A percentile compares a stretch with the other conserved stretches of the same genome.
phyloP scores from a whole-genome alignment of 2,329 filamentous ascomycete genomes.

The Sporothrix brunneoviolacea region DNA sequence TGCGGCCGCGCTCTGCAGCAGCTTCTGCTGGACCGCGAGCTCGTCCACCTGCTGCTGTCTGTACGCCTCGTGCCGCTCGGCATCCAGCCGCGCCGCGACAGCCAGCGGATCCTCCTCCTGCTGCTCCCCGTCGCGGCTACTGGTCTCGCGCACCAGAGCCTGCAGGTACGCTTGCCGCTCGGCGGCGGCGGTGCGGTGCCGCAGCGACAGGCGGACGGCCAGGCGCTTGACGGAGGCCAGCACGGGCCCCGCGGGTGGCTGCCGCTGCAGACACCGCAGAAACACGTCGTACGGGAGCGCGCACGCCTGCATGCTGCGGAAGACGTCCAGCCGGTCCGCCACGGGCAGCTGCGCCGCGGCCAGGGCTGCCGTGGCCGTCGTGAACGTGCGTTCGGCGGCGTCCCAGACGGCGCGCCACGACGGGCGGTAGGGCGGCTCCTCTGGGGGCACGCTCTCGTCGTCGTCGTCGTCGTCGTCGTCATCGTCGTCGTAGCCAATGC shows the following conservation, averaged over 20 bases:
- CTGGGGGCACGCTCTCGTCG: not conserved
- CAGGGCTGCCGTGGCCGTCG: not conserved
- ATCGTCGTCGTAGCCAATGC: not conserved
- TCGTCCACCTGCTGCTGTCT: no score
- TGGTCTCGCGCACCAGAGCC: no score
- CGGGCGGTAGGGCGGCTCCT: conserved; percentile 1
- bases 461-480: not conserved
- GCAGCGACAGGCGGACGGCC: not conserved
- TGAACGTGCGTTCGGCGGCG: not conserved
- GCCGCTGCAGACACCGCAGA: not conserved
- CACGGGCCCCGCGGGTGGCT: no score
- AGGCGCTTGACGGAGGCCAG: conserved; percentile 3
- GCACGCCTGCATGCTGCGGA: not conserved
- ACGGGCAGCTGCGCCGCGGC: not conserved
- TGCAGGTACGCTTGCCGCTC: not conserved
- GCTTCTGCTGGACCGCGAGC: no score
- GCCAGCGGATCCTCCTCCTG: no score
- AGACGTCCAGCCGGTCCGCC: not conserved
- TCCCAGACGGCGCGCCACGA: conserved; percentile 1
- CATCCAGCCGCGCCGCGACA: no score
- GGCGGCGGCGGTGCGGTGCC: not conserved
- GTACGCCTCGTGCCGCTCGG: not conserved
- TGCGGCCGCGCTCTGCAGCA: no score
- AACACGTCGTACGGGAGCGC: not conserved
- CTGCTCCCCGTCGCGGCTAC: no score